These are phyloP conservation scores for Marasmius fiardii DNA, from an alignment of 1,284 basidiomycete genomes.

Conservation along the genomic window DNA sequence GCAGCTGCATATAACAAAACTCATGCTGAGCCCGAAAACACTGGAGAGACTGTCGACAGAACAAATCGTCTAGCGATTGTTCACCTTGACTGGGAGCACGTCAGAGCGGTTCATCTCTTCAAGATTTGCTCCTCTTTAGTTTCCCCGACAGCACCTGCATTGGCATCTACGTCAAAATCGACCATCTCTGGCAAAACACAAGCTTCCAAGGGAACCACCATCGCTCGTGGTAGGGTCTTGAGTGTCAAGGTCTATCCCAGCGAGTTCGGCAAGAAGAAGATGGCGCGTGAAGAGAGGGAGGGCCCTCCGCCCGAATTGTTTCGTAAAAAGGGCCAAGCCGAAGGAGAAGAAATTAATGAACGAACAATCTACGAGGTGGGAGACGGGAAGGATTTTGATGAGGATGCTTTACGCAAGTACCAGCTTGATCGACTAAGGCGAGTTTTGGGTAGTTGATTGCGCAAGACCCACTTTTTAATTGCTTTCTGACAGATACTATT, in stretches of 20 bases:
- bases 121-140: constrained; percentile 92
- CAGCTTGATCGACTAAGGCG: constrained; percentile 92
- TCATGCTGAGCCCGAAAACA: constrained; percentile 33
- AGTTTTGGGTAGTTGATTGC: constrained; percentile 22
- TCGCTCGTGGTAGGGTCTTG: constrained; percentile 61
- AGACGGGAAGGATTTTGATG: constrained; percentile 76
- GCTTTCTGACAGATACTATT: constrained; percentile 75
- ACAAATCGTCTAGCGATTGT: constrained; percentile 87
- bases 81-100: constrained; percentile 98
- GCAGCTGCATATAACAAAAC: constrained; percentile 59
- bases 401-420: constrained; percentile 87
- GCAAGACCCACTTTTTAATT: not conserved
- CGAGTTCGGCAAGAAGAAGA: constrained; percentile 88
- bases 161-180: constrained; percentile 24
- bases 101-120: constrained; percentile 88
- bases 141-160: constrained; percentile 48
- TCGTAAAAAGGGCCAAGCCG: constrained; percentile 40
- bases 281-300: constrained; percentile 85
- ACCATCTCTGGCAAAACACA: constrained; percentile 8
- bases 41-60: constrained; percentile 33
- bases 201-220: constrained; percentile 19
- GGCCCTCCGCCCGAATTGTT: constrained; percentile 92
- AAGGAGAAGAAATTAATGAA: constrained; percentile 61
- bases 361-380: constrained; percentile 67
- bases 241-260: constrained; percentile 88